A percentile compares a stretch with the other conserved stretches of the same genome.
Conservation (phyloP, 1,284 basidiomycete genomes). For the Cryptococcus sp. region DNA sequence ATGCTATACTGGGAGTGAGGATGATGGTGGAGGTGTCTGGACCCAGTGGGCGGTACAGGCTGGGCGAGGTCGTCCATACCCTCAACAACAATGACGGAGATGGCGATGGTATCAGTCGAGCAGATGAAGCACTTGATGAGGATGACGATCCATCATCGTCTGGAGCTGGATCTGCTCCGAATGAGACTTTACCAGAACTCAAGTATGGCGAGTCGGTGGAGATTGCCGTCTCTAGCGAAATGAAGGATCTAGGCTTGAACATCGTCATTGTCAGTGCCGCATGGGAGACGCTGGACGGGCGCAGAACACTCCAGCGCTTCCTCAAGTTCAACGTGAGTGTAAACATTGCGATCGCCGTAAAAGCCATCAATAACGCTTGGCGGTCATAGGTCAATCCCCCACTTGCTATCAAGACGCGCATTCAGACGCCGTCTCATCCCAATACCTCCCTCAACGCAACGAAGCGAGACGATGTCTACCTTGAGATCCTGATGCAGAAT, state of each 20-base stretch:
- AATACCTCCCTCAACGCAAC: slow-evolving; percentile 63
- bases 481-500: slow-evolving; percentile 87
- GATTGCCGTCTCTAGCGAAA: slow-evolving; percentile 38
- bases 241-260: slow-evolving; percentile 47
- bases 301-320: slow-evolving; percentile 78
- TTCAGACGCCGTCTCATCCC: slow-evolving; percentile 71
- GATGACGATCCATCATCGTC: neutral
- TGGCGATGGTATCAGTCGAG: neutral
- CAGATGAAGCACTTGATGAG: slow-evolving; percentile 1
- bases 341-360: neutral
- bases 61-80: slow-evolving; percentile 45
- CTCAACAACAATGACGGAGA: slow-evolving; percentile 1
- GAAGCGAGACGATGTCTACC: slow-evolving; percentile 75
- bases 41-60: slow-evolving; percentile 33
- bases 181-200: slow-evolving; percentile 26
- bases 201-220: slow-evolving; percentile 27
- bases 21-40: slow-evolving; percentile 50
- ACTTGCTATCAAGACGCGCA: slow-evolving; percentile 84
- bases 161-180: neutral
- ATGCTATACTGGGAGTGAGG: slow-evolving; percentile 36
- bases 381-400: slow-evolving; percentile 73
- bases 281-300: slow-evolving; percentile 59
- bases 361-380: slow-evolving; percentile 6
- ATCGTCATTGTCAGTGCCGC: slow-evolving; percentile 46
- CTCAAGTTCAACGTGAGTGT: slow-evolving; percentile 79